Evolutionary conservation across 2,329 filamentous ascomycete genomes (phyloP), one percentile per base, ranked within the genome.

Genomic region (Fusarium compactum): DNA sequence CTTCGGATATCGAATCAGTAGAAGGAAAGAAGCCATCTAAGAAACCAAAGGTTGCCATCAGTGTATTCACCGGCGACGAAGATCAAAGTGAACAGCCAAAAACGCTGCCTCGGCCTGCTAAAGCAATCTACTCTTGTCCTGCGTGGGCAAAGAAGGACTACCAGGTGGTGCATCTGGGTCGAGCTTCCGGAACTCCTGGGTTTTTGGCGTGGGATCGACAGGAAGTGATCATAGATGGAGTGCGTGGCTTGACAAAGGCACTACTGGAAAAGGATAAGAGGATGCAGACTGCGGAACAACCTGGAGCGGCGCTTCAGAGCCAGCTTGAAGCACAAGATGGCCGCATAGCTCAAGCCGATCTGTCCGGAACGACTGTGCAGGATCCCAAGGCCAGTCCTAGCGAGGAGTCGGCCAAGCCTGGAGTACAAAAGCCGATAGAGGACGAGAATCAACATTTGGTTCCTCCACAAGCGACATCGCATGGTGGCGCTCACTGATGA

Each of bases 181-280:
- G 84, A 30, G 78, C 78, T 1, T 15, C 72, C 8, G 84, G 84
- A 4, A 77, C 76, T 7, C 77, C 83, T 0, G 84, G 85, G 0
- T 76, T 87, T 34, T 69, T 87, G 34, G 81, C 82, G 14, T 86
- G 84, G 82, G 84, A 86, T 62, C 76, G 81, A 18, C 85, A 85
- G 3, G 82, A 84, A 32, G 70, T 85, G 40, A 83, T 87, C 58
- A 70, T 77, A 1, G 70, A 78, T 5, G 85, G 85, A 1, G 78
- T 80, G 5, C 76, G 81, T 34, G 80, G 77, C 6, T 75, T 87
- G 34, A 81, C 82, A 1, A 78, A 78, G 57, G 79, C 78, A 5
- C 72, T 86, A 11, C 30, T 84, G 16, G 76, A 72, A 25, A 63
- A 69, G 10, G 82, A 85, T 57, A 71, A 72, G 40, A 78, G 82